Evolutionary conservation across 768 basidiomycete species (phyloP), one percentile per base, ranked within the genome.

Genomic region (Porphyrellus cyaneotinctus): DNA sequence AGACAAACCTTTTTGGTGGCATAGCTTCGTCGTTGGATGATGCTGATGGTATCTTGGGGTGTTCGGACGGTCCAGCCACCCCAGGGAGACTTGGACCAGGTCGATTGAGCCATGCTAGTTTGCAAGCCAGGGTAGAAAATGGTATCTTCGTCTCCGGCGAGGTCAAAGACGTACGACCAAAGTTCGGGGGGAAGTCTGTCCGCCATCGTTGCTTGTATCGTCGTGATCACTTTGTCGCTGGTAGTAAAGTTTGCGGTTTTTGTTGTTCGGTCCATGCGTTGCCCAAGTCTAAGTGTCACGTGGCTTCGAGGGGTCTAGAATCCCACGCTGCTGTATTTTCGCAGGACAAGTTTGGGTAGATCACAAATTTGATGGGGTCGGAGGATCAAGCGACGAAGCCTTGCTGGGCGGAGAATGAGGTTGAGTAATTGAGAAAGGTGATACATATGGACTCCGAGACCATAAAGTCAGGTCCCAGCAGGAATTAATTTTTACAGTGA

Each of bases 101-200:
- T 78, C 0, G 81, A 82, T 56, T 79, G 78, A 12, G 82, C 78
- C 77, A 87, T 78, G 46, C 74, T 72, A 0, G 81, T 84, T 8
- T 84, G 85, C 10, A 87, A 65, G 1, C 77, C 77, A 46, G 77
- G 76, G 58, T 80, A 78, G 56, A 85, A 81, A 31, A 88, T 75
- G n/a, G 79, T 72, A 57, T 86, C 83, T 60, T 88, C 86, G 47
- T 86, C 83, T 6, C 83, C 78, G 1, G 87, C 85, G 23, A 85
- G 73, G 60, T 84, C 78, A 61, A 90, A 89, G 8, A 90, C 86
- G 42, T 80, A 73, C 1, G 78, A 75, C 80, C 82, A 84, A 3
- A 91, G 72, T 71, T 91, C 88, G 9, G 79, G 77, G 4, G 88
- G 88, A 3, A 90, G 75, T 41, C 77, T 66, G 0, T 68, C 53